phyloP scores from a whole-genome alignment of 2,329 filamentous ascomycete genomes.

The Didymella segeticola region DNA sequence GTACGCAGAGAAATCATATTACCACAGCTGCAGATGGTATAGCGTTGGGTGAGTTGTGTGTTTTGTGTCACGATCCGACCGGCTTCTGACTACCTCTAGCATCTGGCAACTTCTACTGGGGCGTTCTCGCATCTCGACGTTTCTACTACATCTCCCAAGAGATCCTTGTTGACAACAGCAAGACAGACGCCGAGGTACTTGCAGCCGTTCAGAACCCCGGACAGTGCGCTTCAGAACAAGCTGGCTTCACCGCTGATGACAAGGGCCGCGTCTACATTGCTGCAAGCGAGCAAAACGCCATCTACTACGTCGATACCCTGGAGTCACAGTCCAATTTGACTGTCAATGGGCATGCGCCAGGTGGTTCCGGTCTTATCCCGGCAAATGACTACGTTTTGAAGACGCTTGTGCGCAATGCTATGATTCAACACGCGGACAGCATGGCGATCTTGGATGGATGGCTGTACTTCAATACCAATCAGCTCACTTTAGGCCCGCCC shows the following conservation, averaged over 20 bases:
- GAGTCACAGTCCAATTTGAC: constrained; percentile 44
- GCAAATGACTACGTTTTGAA: constrained; percentile 51
- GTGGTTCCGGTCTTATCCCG: constrained; percentile 42
- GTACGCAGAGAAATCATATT: constrained; percentile 39
- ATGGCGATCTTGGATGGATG: constrained; percentile 52
- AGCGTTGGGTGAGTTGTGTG: constrained; percentile 34
- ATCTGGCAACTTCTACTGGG: constrained; percentile 53
- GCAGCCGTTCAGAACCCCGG: constrained; percentile 49
- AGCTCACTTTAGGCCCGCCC: constrained; percentile 46
- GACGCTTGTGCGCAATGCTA: constrained; percentile 48
- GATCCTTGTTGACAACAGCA: constrained; percentile 38
- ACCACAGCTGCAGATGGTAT: constrained; percentile 48
- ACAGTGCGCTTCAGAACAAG: constrained; percentile 51
- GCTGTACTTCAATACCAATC: constrained; percentile 54
- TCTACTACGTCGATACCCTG: constrained; percentile 53
- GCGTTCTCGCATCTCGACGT: constrained; percentile 50
- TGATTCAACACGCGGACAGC: constrained; percentile 54
- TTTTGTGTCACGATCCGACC: background rate
- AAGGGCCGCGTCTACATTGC: constrained; percentile 51
- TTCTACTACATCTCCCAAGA: constrained; percentile 52
- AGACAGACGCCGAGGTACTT: constrained; percentile 47
- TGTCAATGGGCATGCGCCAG: constrained; percentile 45
- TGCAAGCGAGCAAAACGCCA: constrained; percentile 54
- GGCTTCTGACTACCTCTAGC: constrained; percentile 23
- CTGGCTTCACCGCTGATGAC: constrained; percentile 53